A percentile compares a stretch with the other conserved stretches of the same genome.
Conservation (phyloP, 139 green algal genomes). For the Coccomyxa sp. region DNA sequence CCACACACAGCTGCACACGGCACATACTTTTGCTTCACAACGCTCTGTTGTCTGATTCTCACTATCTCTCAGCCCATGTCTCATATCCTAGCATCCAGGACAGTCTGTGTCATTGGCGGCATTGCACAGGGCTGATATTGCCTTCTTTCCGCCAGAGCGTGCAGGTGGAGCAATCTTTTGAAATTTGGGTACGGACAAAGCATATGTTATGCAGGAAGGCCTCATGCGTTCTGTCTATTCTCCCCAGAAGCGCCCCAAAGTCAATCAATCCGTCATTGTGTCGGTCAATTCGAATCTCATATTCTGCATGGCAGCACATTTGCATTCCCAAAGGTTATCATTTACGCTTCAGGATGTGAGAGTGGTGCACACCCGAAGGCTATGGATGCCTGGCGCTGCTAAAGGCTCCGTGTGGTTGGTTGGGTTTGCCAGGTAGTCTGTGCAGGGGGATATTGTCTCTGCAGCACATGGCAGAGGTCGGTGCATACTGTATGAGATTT, state of each 20-base stretch:
- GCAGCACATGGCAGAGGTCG: neutral
- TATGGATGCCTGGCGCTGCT: neutral
- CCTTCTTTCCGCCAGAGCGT: no score
- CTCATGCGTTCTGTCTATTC: no score
- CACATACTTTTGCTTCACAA: neutral
- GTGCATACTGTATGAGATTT: neutral
- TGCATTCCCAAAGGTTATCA: neutral
- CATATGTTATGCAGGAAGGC: no score
- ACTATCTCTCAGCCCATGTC: no score
- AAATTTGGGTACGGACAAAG: no score
- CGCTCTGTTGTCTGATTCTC: no score
- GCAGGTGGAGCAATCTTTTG: no score
- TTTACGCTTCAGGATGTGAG: neutral
- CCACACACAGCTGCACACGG: neutral
- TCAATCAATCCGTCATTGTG: neutral
- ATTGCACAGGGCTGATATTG: no score
- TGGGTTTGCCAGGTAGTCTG: neutral
- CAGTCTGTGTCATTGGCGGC: no score
- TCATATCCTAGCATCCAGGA: no score
- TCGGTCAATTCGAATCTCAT: neutral
- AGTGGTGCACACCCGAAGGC: neutral
- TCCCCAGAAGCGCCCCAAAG: neutral
- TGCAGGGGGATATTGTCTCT: constrained; percentile 2
- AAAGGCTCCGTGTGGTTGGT: neutral
- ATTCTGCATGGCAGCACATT: neutral